Evolutionary conservation across 768 basidiomycete genomes (phyloP), one percentile per base, ranked within the genome.

Genomic region (Gloeophyllum trabeum): DNA sequence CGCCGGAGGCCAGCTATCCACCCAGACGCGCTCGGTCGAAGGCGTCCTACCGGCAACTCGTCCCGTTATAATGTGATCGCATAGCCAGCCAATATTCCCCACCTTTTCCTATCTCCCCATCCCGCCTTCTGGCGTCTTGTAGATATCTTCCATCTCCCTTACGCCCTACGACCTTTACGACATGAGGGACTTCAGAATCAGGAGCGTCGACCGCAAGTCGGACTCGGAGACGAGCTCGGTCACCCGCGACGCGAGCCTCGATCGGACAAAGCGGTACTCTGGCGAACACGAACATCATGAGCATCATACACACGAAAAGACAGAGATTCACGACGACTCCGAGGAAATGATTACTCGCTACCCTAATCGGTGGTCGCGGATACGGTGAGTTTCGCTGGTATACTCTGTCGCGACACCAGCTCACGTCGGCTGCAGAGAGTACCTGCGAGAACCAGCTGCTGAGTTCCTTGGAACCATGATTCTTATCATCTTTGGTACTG

Each of bases 391-490:
- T 7, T 10, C 20, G 19, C 10, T 28, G 7, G 6, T 7, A 16
- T 13, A 3, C 6, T 14, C 12, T 26, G 5, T 12, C 12, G 20
- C 12, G 24, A 6, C 19, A 26, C 41, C 16, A 43, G 26, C 18
- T 16, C 14, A 10, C 13, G 2, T 22, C 6, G 5, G 19, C 42
- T 5, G n/a, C n/a, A 32, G 42, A 46, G 35, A 18, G 25, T 40
- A 19, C 0, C 34, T 55, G 22, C 46, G 54, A 26, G 54, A 55
- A 25, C 51, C 51, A 6, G 54, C 54, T 34, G 54, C 54, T 5
- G 54, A 55, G 40, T 48, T 52, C 39, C 46, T 55, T 12, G 54
- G 54, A 13, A 55, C 54, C 5, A 55, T 55, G 54, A 40, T 55
- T 16, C 30, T 55, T 13, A 41, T 49, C 4, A 41, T 55, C n/a